A percentile compares a stretch with the other conserved stretches of the same genome.
phyloP scores from a whole-genome alignment of 352 stramenopile genomes.

The Phytophthora sojae region DNA sequence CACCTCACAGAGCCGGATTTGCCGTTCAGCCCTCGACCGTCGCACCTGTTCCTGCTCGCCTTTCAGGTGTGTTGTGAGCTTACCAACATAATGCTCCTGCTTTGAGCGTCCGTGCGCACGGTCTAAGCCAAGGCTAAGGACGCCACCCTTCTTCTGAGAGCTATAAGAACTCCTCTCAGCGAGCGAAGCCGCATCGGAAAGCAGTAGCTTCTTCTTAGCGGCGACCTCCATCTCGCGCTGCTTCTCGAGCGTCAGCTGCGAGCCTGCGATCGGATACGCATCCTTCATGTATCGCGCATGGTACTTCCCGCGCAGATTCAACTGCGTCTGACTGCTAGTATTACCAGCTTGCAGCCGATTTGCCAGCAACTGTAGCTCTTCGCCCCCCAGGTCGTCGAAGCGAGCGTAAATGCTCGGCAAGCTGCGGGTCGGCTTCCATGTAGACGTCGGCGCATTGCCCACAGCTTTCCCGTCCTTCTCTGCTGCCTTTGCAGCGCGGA shows the following conservation, averaged over 20 bases:
- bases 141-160: background rate
- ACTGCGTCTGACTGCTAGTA: slow-evolving; percentile 19
- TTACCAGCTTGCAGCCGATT: slow-evolving; percentile 39
- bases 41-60: slow-evolving; percentile 38
- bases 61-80: slow-evolving; percentile 46
- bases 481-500: slow-evolving; percentile 14
- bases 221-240: slow-evolving; percentile 61
- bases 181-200: slow-evolving; percentile 36
- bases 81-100: slow-evolving; percentile 58
- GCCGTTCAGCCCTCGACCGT: slow-evolving; percentile 35
- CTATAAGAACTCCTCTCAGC: background rate
- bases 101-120: slow-evolving; percentile 37
- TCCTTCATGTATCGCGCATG: slow-evolving; percentile 74
- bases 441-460: background rate
- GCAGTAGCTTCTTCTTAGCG: slow-evolving; percentile 76
- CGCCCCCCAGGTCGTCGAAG: slow-evolving; percentile 50
- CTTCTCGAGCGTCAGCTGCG: slow-evolving; percentile 74
- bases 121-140: slow-evolving; percentile 21
- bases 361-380: slow-evolving; percentile 56
- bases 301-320: slow-evolving; percentile 76
- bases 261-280: slow-evolving; percentile 74
- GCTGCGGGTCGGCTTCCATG: background rate
- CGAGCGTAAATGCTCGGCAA: slow-evolving; percentile 56
- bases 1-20: slow-evolving; percentile 46
- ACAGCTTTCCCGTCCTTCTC: slow-evolving; percentile 8